Evolutionary conservation across 345 rosid species (phyloP), one percentile per base, ranked within the genome.

Genomic region (Syzygium aromaticum): DNA sequence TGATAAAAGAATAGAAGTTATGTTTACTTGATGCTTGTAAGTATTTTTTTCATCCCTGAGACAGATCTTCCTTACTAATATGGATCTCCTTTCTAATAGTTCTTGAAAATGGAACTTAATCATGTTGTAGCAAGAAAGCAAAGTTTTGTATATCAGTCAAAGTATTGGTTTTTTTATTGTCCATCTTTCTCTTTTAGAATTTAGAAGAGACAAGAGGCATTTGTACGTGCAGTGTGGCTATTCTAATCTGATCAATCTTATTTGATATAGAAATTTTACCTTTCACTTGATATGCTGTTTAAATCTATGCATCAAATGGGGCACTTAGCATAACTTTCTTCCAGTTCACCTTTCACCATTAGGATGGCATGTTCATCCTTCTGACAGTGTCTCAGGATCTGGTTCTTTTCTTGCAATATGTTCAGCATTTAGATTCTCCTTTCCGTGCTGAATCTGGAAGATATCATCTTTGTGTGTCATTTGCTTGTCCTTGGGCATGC

Each of bases 381-480:
- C 4, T 33, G 46, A 30, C 43, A 64, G 77, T 7, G 43, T 67
- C 12, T 67, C 40, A 30, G 78, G 43, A 67, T 67, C 43, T 67
- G 5, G 43, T 67, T 30, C 78, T 30, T 67, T 67, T 8, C 12
- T 67, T 67, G 2, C 43, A 67, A 0, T 67, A 8, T 0, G 3
- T 67, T 16, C 43, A 30, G 43, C 78, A 3, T 87, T 73, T 84
- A 86, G 59, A 54, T 86, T 78, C 77, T 27, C 52, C 53, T 77
- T 86, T 86, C 54, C 77, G 77, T 12, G 54, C 43, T 19, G 85
- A 86, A 86, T 86, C 88, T 78, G 85, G 88, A 86, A 78, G 88
- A 86, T 54, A 54, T 54, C 67, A 86, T 54, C 85, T 49, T 53
- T 78, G 1, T 17, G 1, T 86, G 33, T 40, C 88, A 54, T 54